Evolutionary conservation across 2,329 filamentous ascomycete genomes (phyloP), one percentile per base, ranked within the genome.

Genomic region (Apiospora aurea): DNA sequence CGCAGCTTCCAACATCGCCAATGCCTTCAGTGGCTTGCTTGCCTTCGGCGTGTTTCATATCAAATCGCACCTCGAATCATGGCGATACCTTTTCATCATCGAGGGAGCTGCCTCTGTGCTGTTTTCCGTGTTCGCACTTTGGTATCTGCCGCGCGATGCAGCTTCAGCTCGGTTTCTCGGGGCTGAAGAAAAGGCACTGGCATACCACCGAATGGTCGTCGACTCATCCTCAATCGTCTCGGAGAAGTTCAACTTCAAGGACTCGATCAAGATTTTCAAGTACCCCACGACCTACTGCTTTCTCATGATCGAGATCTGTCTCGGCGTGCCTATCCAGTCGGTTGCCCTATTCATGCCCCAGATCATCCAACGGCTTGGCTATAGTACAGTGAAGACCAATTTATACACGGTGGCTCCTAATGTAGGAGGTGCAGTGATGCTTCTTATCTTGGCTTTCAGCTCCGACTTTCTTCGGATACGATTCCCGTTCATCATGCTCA

Each of bases 361-460:
- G 76, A 90, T 90, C 75, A 84, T 89, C 21, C 79, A 81, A 72
- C 82, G 86, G 3, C 80, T 90, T 1, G 83, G 85, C 4, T 86
- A 85, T 74, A 81, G 81, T 49, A 82, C 84, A 2, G 82, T 89
- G 75, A 87, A 86, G 79, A 95, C 93, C 0, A 96, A 96, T 77
- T 86, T 96, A 0, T 94, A 93, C 82, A 95, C 93, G 0, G 93
- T 96, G 0, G 94, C 93, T 0, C 94, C 94, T 0, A 96, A 95
- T 76, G 87, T 94, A 66, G 89, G 80, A 78, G 94, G 93, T 1
- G 92, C 93, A 0, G 87, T 88, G 0, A 91, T 94, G 86, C 85
- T 95, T 3, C 84, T 96, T 0, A 82, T 95, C 21, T 85, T 95
- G 0, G 93, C 92, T 0, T 95, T 94, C 76, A 81, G 87, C 4